Evolutionary conservation across 129 eudicot genomes (phyloP), one percentile per base, ranked within the genome.

Genomic region (Ambrosia artemisiifolia): DNA sequence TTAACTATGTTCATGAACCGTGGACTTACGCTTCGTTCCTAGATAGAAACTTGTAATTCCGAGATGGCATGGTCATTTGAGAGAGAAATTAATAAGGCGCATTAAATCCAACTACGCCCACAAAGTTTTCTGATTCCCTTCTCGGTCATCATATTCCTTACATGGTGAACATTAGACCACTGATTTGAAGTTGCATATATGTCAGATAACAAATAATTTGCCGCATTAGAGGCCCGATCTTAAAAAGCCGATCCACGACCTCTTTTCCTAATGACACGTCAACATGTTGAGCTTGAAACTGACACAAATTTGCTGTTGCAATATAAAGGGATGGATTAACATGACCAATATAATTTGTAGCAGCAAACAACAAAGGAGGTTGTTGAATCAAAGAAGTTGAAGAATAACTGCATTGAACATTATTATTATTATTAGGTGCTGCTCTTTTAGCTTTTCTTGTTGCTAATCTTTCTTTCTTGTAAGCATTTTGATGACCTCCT

Each of bases 151-250:
- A 77, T 72, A 16, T 78, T 79, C 78, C 97, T 85, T 40, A 88
- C 67, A 72, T 57, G 54, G 54, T 74, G 72, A 54, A 91, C 95
- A 69, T 84, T 89, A 51, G 79, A 68, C 97, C 97, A 91, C 67
- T 79, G 81, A 67, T 84, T 75, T 13, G 92, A 86, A 65, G 85
- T 84, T 2, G 95, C 95, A 64, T 88, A 88, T 7, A 91, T 82
- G 70, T 88, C 79, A 0, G 97, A 91, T 85, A 91, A 66, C 71
- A 80, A 43, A 70, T 85, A 91, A 65, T 82, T 91, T 10, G 86
- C 86, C 11, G 72, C 90, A 70, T 67, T 88, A 0, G 81, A 65
- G 95, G 95, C 55, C 88, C 97, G 49, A 82, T 70, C 73, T 85
- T 78, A 65, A 85, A 72, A 46, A 91, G 89, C 8, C 69, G 78